Evolutionary conservation across 495 filamentous ascomycete species (phyloP), one percentile per base, ranked within the genome.

Genomic region (Penicillium arizonense): DNA sequence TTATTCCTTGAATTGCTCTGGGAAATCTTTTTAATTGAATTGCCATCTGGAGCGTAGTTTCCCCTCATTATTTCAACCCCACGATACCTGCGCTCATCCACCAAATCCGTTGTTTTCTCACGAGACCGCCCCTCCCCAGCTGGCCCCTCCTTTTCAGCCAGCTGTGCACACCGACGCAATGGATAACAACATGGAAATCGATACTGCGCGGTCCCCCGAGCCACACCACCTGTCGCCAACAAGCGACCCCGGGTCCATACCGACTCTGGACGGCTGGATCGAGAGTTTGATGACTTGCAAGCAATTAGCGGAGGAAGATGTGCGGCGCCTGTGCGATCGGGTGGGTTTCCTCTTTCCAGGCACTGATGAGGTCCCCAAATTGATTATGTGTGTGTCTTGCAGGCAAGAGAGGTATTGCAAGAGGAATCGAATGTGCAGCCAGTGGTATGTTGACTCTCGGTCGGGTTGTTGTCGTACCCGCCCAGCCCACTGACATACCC

Each of bases 151-250:
- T 65, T 57, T 58, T 40, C 49, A 55, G 47, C 47, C 57, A 62
- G 52, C 59, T 58, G 61, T 58, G 55, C 57, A 57, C 58, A 55
- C 59, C 50, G 41, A 45, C 53, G 24, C 55, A 56, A 96, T 96
- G 92, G 94, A 98, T 75, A 96, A 91, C 64, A 96, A 95, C 73
- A 98, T 98, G 94, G 94, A 98, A 71, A 91, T 96, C 57, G 78
- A 82, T 62, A 70, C 77, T 42, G 88, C 88, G 63, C 88, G 91
- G 69, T 82, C 86, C 57, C 89, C 91, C 55, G 85, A 95, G 64
- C 89, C 91, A 56, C 83, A 92, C 68, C 77, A 81, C 59, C 74
- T 90, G 63, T 80, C 87, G 47, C 84, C 87, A 56, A 77, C 81
- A 20, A 79, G 83, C 43, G 95, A 97, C 71, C 86, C 95, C 9